A percentile compares a stretch with the other conserved stretches of the same genome.
Evolutionary conservation across 331 rosid species (phyloP).

Genomic region (Ulmus americana): DNA sequence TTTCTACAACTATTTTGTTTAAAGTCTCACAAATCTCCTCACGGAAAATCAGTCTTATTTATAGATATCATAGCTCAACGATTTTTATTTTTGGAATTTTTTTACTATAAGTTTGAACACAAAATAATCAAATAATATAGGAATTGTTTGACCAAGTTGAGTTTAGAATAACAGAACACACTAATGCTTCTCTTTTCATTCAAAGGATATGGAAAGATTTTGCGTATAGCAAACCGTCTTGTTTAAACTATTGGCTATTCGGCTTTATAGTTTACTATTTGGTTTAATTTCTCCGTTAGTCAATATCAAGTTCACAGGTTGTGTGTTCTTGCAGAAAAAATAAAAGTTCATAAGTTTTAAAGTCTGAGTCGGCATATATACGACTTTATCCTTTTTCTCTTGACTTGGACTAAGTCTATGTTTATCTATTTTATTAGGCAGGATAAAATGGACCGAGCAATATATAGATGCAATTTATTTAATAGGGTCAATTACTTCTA

Average conservation of each 20-base stretch:
- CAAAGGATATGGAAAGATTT: neutral
- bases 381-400: slow-evolving; percentile 7
- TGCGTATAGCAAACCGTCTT: neutral
- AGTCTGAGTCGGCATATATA: neutral
- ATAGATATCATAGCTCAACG: no score
- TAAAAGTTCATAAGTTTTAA: no score
- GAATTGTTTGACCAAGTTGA: neutral
- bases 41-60: no score
- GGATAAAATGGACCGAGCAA: neutral
- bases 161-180: neutral
- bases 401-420: slow-evolving; percentile 13
- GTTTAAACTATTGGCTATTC: neutral
- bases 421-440: slow-evolving; percentile 3
- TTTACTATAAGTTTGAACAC: neutral
- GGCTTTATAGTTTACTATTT: neutral
- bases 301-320: neutral
- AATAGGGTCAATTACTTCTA: no score
- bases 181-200: neutral
- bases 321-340: neutral
- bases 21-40: no score
- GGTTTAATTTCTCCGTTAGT: neutral
- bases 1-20: no score
- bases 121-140: neutral
- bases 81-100: no score
- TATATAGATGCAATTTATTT: neutral